Base-by-base conservation (phyloP, 208 protist species). In the Endotrypanum monterogeii region DNA sequence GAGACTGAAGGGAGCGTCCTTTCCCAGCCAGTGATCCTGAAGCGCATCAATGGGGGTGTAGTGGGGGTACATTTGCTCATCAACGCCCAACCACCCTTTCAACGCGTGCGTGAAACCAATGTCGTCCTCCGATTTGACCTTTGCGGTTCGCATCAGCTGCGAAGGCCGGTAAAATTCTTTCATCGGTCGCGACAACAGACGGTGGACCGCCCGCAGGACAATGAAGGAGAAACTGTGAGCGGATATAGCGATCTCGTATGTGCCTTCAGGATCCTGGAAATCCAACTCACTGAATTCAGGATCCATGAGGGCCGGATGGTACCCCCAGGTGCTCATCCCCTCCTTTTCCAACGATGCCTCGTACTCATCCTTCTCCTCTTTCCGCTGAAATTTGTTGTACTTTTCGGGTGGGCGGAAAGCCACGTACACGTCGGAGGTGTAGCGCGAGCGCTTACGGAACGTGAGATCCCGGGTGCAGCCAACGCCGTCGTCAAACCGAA, bases 11-110 rank as follows among this genome's bases (percentile, higher is more conserved):
- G 93, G 91, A 5, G 93, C 93, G 73, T 97, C 93, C 71, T 88
- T 83, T 51, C 93, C 93, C 1, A 97, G 84, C 91, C 93, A 97
- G 78, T 97, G 89, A 28, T 94, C 89, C 79, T 97, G 93, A 50
- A 97, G 85, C 4, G 93, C 93, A 51, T 97, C 93, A 65, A 97
- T 90, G 3, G 93, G 88, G 9, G 93, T 97, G 89, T 89, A 95
- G 71, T 97, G 93, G 3, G 89, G 90, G 67, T 93, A 95, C 32
- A 97, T 71, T 60, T 85, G 82, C 57, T 97, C 90, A 37, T 97
- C 93, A 12, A 94, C 76, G 20, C 91, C 93, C 70, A 97, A 76
- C 91, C 93, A 97, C 14, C 93, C 93, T 55, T 89, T 89, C 80
- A 97, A 83, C 52, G 93, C 93, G 80, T 95, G 87, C 16, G 71